Conservation (phyloP, 78 protist genomes). For the Dictyostelium intermedium region DNA sequence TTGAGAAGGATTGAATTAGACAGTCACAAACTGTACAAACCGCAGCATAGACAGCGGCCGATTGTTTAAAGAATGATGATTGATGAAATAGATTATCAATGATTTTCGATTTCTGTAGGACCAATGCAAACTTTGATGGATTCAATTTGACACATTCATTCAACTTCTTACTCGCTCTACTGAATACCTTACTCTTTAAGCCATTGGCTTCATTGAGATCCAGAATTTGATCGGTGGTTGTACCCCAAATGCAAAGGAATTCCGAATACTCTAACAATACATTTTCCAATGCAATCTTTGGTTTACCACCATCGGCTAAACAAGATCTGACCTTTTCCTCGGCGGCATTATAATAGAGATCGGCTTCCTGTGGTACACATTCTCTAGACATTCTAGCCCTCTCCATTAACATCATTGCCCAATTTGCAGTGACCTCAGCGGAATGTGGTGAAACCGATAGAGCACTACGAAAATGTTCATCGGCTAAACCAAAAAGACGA, state of each 20-base stretch:
- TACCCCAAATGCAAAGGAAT: conserved; percentile 70
- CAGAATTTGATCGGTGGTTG: not conserved
- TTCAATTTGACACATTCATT: conserved; percentile 34
- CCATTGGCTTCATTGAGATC: conserved; percentile 73
- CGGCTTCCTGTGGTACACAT: conserved; percentile 23
- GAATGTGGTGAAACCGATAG: conserved; percentile 57
- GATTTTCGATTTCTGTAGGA: conserved; percentile 16
- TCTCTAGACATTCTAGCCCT: conserved; percentile 59
- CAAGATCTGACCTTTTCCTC: conserved; percentile 53
- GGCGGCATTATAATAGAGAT: conserved; percentile 39
- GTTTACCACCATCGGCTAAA: conserved; percentile 67
- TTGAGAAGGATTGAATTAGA: conserved; percentile 22
- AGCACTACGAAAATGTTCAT: conserved; percentile 61
- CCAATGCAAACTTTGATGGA: conserved; percentile 70
- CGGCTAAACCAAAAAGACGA: conserved; percentile 44
- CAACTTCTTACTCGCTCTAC: conserved; percentile 40
- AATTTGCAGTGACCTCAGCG: conserved; percentile 55
- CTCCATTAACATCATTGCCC: conserved; percentile 75
- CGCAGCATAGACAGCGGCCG: conserved; percentile 59
- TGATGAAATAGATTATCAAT: conserved; percentile 33
- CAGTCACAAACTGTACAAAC: conserved; percentile 37
- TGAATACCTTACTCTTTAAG: conserved; percentile 16
- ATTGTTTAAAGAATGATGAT: conserved; percentile 31
- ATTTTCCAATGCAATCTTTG: conserved; percentile 63
- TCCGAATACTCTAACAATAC: conserved; percentile 58